Percentiles rank a stretch among this genome's conserved stretches.
These are phyloP conservation scores for Nemania bipapillata DNA, from an alignment of 2,329 filamentous ascomycete genomes.

Conservation along the genomic window DNA sequence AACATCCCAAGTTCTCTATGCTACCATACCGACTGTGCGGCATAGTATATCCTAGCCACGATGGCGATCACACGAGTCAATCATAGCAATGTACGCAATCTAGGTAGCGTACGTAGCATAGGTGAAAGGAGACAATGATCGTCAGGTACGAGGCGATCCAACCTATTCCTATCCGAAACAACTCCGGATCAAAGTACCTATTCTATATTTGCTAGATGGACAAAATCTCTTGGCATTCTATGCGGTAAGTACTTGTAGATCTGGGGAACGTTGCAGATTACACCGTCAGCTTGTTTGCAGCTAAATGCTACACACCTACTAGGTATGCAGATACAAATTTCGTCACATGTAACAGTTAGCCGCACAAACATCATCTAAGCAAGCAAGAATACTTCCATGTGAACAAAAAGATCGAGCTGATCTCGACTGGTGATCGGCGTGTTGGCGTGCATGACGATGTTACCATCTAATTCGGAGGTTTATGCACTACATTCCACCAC, in stretches of 20 bases:
- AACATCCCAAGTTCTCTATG: constrained; percentile 16
- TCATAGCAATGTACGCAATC: not conserved
- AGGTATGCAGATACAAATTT: not conserved
- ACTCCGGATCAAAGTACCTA: constrained; percentile 5
- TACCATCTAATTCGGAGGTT: not conserved
- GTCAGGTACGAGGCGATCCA: constrained; percentile 31
- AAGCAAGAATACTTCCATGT: too few species aligned
- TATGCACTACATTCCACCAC: not conserved
- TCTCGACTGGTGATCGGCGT: too few species aligned
- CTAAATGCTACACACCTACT: not conserved
- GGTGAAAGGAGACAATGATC: constrained; percentile 22
- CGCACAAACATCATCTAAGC: constrained; percentile 4
- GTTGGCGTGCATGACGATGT: not conserved
- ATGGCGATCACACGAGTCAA: constrained; percentile 31
- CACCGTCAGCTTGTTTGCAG: not conserved
- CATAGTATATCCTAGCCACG: constrained; percentile 23
- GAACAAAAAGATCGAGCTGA: too few species aligned
- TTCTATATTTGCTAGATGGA: not conserved
- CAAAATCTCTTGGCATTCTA: not conserved
- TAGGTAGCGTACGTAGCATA: not conserved
- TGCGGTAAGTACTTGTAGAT: constrained; percentile 9
- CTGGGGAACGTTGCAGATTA: constrained; percentile 7
- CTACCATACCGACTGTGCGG: constrained; percentile 7
- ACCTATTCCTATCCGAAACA: constrained; percentile 16
- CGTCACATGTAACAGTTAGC: constrained; percentile 1